phyloP scores from a whole-genome alignment of 2,329 filamentous ascomycete species.

The Annulohypoxylon truncatum region DNA sequence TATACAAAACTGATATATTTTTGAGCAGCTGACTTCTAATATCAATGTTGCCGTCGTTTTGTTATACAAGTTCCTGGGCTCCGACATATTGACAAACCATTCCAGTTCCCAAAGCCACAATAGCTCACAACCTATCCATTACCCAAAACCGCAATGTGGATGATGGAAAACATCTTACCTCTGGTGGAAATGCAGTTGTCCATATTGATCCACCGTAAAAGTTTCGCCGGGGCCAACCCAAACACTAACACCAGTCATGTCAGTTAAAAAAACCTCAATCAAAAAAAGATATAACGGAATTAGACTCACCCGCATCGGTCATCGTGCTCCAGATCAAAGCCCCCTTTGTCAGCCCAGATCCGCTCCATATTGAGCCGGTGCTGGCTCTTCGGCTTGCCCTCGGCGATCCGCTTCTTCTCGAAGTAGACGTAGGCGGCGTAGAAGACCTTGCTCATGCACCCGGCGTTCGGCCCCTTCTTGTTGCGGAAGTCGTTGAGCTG shows the following conservation, averaged over 20 bases:
- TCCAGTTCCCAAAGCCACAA: too few relatives aligned
- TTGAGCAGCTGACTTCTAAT: too few relatives aligned
- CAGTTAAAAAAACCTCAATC: background rate
- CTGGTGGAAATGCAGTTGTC: background rate
- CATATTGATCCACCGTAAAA: slow-evolving; percentile 19
- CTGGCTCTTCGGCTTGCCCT: slow-evolving; percentile 63
- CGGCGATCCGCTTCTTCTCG: slow-evolving; percentile 66
- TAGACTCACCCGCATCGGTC: slow-evolving; percentile 10
- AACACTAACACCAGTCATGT: background rate
- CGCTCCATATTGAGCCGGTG: slow-evolving; percentile 63
- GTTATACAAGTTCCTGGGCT: too few relatives aligned
- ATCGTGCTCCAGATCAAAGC: slow-evolving; percentile 27
- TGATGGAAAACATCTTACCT: too few relatives aligned
- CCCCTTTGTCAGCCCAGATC: slow-evolving; percentile 29
- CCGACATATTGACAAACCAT: too few relatives aligned
- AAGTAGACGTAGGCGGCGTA: slow-evolving; percentile 70
- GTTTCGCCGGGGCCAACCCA: background rate
- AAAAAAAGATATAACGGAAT: background rate
- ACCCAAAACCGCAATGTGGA: too few relatives aligned
- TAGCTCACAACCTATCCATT: too few relatives aligned
- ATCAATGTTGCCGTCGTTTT: too few relatives aligned
- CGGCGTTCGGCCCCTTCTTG: slow-evolving; percentile 60
- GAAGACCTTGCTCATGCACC: slow-evolving; percentile 60
- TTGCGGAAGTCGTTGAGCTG: slow-evolving; percentile 61
- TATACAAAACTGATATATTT: too few relatives aligned